Evolutionary conservation across 257 asterid species (phyloP).

Genomic region (Solanum ahanhuiri): DNA sequence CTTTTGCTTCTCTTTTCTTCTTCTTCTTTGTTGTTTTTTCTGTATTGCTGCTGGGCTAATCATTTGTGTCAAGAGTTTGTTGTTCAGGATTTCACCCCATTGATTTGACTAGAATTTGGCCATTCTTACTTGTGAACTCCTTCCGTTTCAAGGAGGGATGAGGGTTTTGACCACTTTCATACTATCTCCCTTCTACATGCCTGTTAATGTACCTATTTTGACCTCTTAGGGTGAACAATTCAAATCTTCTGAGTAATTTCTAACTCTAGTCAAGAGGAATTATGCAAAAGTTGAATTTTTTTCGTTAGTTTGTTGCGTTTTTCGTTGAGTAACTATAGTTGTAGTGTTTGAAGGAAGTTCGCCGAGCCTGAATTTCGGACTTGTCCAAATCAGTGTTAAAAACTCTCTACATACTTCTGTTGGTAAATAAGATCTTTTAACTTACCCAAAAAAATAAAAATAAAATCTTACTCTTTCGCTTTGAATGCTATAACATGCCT

Average conservation of each 20-base stretch:
- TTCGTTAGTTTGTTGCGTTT: not conserved
- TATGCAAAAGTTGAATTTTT: not conserved
- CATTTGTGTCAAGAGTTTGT: not conserved
- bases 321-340: not conserved
- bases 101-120: not conserved
- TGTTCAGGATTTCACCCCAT: not conserved
- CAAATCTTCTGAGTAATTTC: not conserved
- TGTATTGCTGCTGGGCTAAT: not conserved
- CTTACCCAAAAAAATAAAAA: not conserved
- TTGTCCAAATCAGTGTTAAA: not conserved
- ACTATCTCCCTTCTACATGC: not conserved
- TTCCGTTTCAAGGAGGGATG: not conserved
- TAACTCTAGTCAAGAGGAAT: not conserved
- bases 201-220: not conserved
- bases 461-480: not conserved
- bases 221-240: not conserved
- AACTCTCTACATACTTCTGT: not conserved
- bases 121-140: not conserved
- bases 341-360: not conserved
- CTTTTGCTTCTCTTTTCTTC: not conserved
- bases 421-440: not conserved
- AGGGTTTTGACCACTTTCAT: not conserved
- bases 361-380: not conserved
- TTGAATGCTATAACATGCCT: not conserved
- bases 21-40: not conserved